phyloP scores from a whole-genome alignment of 352 stramenopile genomes.

The Pythium angustatum region DNA sequence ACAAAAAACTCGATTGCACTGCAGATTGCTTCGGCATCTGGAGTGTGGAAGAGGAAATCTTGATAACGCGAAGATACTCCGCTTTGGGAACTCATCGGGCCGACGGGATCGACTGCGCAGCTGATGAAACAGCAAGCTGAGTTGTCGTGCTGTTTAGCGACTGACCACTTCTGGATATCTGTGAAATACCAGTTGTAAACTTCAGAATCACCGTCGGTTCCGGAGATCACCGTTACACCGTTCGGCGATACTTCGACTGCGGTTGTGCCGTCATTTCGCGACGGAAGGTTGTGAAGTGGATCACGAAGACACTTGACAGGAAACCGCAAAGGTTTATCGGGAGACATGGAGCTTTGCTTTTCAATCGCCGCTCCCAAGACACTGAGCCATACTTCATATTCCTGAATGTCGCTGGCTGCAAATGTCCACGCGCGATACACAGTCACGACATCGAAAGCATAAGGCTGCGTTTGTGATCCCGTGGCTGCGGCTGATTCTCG shows the following conservation, averaged over 20 bases:
- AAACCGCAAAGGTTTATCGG: constrained; percentile 51
- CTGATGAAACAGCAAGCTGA: constrained; percentile 62
- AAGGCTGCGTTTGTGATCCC: constrained; percentile 15
- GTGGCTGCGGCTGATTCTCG: constrained; percentile 39
- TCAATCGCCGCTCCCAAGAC: constrained; percentile 58
- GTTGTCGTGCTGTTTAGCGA: constrained; percentile 51
- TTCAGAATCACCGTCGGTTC: constrained; percentile 43
- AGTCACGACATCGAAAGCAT: constrained; percentile 71
- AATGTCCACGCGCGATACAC: constrained; percentile 80
- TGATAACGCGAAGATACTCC: constrained; percentile 22
- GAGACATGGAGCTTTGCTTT: constrained; percentile 51
- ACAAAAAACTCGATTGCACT: constrained; percentile 80
- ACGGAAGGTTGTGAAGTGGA: constrained; percentile 31
- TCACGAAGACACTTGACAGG: constrained; percentile 47
- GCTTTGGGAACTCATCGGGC: neutral
- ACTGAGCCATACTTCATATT: constrained; percentile 64
- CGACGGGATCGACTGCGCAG: constrained; percentile 27
- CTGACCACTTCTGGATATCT: constrained; percentile 76
- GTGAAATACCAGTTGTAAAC: constrained; percentile 80
- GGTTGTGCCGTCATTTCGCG: constrained; percentile 46
- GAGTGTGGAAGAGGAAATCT: constrained; percentile 62
- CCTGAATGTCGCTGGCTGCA: constrained; percentile 39
- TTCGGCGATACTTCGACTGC: constrained; percentile 59
- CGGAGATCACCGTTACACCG: constrained; percentile 53
- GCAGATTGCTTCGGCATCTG: constrained; percentile 54